Base-by-base conservation (phyloP, 148 eudicot species). In the Arbutus unedo region DNA sequence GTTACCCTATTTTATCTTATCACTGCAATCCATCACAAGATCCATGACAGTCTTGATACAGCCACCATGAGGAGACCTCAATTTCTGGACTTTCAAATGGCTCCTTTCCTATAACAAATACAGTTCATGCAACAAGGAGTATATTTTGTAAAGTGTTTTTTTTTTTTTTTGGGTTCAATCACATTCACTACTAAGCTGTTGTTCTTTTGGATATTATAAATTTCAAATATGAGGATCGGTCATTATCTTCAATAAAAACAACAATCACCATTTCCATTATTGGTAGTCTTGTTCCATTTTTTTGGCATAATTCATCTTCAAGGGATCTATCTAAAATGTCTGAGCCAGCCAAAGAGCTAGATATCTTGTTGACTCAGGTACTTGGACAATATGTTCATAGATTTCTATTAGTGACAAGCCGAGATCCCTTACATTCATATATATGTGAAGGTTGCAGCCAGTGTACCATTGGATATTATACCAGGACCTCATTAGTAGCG, bases 351-450 rank as follows among this genome's bases (percentile, higher is more conserved):
- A 92, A 91, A 82, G 99, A 93, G 89, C 90, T 96, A 70, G 99
- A 96, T 91, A 92, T 96, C 87, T 80, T 93, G 81, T 90, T 96
- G 75, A 92, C 90, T 77, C 99, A 96, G 98, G 99, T 96, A 88
- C 81, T 77, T 74, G 23, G 74, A 21, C 10, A 80, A 38, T 66
- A 6, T 77, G n/a, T 82, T 81, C 14, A n/a, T 47, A 70, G 54
- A 43, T 47, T 13, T 51, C 80, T 48, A 45, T 60, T 47, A 31
- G 38, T 16, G 48, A 73, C 71, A 82, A 44, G 41, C 64, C 60
- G 53, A 11, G n/a, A 72, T 74, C 44, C 82, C 43, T 81, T 62
- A 83, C 57, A 16, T 81, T 57, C 54, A 53, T 49, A 80, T 77
- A 44, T 66, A 6, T 82, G 44, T 86, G 92, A 87, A 96, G 99